These are phyloP conservation scores for Amanita jacksonii DNA, from an alignment of 768 basidiomycete genomes.

Conservation along the genomic window DNA sequence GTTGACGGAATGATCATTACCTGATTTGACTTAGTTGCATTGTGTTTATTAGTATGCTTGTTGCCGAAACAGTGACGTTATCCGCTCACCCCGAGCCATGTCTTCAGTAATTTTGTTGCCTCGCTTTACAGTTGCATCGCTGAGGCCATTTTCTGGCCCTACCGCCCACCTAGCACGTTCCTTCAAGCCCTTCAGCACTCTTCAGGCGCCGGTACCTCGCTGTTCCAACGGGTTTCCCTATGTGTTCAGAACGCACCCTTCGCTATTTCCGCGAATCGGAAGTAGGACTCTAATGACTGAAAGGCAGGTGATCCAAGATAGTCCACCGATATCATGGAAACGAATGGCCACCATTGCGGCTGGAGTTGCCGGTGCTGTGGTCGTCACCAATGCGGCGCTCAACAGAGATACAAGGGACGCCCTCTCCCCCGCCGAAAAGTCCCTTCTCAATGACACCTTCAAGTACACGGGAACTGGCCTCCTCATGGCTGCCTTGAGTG, in stretches of 20 bases:
- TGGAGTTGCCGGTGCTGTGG: constrained; percentile 61
- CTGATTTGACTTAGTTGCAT: background rate
- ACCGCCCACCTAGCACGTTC: background rate
- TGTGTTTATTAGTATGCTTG: constrained; percentile 2
- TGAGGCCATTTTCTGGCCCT: background rate
- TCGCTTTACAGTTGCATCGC: background rate
- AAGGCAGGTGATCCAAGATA: constrained; percentile 14
- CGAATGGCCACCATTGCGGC: constrained; percentile 39
- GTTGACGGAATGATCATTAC: constrained; percentile 15
- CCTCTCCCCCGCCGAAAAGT: constrained; percentile 51
- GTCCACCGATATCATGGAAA: constrained; percentile 18
- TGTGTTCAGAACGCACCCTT: background rate
- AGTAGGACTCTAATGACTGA: constrained; percentile 39
- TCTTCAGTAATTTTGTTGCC: background rate
- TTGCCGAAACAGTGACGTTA: constrained; percentile 7
- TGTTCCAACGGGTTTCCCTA: background rate
- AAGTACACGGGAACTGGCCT: constrained; percentile 80
- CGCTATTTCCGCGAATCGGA: constrained; percentile 1
- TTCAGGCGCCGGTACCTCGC: background rate
- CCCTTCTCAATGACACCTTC: constrained; percentile 69
- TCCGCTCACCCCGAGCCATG: constrained; percentile 13
- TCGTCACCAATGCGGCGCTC: constrained; percentile 53
- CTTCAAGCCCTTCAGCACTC: background rate
- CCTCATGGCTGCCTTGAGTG: constrained; percentile 65
- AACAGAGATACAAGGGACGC: constrained; percentile 75